Base-by-base conservation (phyloP, 495 filamentous ascomycete species). In the Aspergillus affinis region DNA sequence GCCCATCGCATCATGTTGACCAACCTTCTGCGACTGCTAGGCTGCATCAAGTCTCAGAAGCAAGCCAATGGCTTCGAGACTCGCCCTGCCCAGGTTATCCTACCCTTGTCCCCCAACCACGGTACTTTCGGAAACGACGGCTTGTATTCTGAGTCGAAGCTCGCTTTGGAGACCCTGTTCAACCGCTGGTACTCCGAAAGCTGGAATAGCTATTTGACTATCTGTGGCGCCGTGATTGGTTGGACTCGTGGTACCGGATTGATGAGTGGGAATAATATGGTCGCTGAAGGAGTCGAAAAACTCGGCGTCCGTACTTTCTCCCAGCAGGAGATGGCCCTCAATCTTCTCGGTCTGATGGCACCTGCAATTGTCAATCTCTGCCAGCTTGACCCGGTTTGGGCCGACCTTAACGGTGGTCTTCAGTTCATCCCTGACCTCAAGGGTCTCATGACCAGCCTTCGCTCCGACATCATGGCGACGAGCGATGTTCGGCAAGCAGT, bases 291-390 rank as follows among this genome's bases (percentile, higher is more conserved):
- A 51, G 89, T 99, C 55, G 94, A 99, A 78, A 89, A 88, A 62
- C 92, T 93, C 67, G 94, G 94, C 68, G 95, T 98, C 17, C 90
- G 95, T 62, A 99, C 94, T 5, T 99, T 99, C 79, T 97, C 93
- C 18, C 95, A 98, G 78, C 91, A 95, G 66, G 94, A 99, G 75
- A 99, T 99, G 94, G 94, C 94, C 4, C 98, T 99, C 83, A 99
- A 98, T 74, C 78, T 99, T 55, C 86, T 99, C 44, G 93, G 94
- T 57, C 86, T 99, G 51, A 97, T 99, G 94, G 86, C 93, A 5
- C 92, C 94, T 9, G 84, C 88, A 23, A 90, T 99, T 61, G 93
- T 96, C 65, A 92, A 98, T 68, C 85, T 99, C 30, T 98, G 95
- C 81, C 94, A 99, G 75, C 81, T 85, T 29, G 93, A 99, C 70